These are phyloP conservation scores for Helicostylum pulchrum DNA, from an alignment of 192 early-diverging fungal genomes.

Conservation along the genomic window DNA sequence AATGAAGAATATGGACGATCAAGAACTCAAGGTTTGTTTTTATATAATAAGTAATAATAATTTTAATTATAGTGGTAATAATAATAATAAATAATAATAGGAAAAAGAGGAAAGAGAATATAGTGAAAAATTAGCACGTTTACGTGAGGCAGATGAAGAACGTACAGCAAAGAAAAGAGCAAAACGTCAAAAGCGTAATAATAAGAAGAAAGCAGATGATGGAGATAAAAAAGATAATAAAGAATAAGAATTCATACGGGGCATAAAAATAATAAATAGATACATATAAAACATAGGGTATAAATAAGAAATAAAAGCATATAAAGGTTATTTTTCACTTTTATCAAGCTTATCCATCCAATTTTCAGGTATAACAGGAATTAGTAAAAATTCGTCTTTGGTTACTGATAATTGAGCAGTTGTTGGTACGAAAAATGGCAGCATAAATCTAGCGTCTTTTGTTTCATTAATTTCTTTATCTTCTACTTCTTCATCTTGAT, in stretches of 20 bases:
- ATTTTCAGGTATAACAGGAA: constrained; percentile 32
- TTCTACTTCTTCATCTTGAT: constrained; percentile 16
- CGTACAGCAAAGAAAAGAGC: constrained; percentile 86
- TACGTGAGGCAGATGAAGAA: constrained; percentile 68
- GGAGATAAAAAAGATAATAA: constrained; percentile 33
- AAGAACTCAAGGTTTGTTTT: constrained; percentile 55
- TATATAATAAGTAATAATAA: constrained; percentile 23
- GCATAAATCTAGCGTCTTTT: constrained; percentile 51
- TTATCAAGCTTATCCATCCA: constrained; percentile 37
- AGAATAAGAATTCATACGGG: background rate
- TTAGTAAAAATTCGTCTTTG: constrained; percentile 6
- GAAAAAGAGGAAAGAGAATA: constrained; percentile 59
- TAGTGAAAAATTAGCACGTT: constrained; percentile 53
- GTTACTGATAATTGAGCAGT: constrained; percentile 34
- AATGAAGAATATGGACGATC: constrained; percentile 74
- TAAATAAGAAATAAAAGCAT: background rate
- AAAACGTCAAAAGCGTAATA: constrained; percentile 80
- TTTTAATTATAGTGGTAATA: background rate
- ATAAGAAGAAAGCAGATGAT: constrained; percentile 42
- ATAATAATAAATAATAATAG: constrained; percentile 23
- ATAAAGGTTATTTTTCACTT: background rate
- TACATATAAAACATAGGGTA: background rate
- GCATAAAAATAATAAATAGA: background rate
- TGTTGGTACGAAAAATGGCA: constrained; percentile 64
- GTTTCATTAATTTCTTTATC: constrained; percentile 32